These are phyloP conservation scores for Neurospora sp. DNA, from an alignment of 495 filamentous ascomycete species.

Conservation along the genomic window DNA sequence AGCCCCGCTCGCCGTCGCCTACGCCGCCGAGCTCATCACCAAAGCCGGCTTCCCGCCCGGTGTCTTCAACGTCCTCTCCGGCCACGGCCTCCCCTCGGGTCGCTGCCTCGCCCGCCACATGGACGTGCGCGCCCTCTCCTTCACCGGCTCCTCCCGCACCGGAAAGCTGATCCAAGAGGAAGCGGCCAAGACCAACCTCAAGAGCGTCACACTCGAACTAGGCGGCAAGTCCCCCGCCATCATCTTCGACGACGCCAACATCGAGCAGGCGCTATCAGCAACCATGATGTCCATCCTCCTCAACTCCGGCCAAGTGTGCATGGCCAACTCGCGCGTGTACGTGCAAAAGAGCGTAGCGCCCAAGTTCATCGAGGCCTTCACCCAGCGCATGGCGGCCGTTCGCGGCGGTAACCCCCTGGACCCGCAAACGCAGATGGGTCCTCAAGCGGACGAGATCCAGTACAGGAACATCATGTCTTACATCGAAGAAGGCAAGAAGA, in stretches of 20 bases:
- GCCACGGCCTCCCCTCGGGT: constrained; percentile 42
- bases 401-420: constrained; percentile 53
- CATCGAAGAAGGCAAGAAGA: constrained; percentile 26
- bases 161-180: constrained; percentile 33
- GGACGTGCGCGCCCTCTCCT: constrained; percentile 43
- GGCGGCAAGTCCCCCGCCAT: constrained; percentile 71
- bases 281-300: constrained; percentile 65
- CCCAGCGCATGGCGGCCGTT: constrained; percentile 48
- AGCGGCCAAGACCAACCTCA: constrained; percentile 43
- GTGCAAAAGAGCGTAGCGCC: constrained; percentile 49
- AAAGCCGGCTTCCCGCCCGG: constrained; percentile 50
- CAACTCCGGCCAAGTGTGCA: constrained; percentile 69
- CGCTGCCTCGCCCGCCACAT: constrained; percentile 42
- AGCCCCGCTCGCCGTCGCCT: constrained; percentile 65
- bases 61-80: constrained; percentile 48
- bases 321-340: constrained; percentile 69
- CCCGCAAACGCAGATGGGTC: constrained; percentile 56
- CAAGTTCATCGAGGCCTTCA: constrained; percentile 48
- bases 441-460: constrained; percentile 34
- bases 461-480: constrained; percentile 22
- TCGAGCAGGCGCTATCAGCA: constrained; percentile 59
- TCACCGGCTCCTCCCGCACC: constrained; percentile 46
- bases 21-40: constrained; percentile 39
- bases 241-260: constrained; percentile 59
- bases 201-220: constrained; percentile 73